A percentile compares a stretch with the other conserved stretches of the same genome.
These are phyloP conservation scores for Aegle marmelos DNA, from an alignment of 345 rosid genomes.

Conservation along the genomic window DNA sequence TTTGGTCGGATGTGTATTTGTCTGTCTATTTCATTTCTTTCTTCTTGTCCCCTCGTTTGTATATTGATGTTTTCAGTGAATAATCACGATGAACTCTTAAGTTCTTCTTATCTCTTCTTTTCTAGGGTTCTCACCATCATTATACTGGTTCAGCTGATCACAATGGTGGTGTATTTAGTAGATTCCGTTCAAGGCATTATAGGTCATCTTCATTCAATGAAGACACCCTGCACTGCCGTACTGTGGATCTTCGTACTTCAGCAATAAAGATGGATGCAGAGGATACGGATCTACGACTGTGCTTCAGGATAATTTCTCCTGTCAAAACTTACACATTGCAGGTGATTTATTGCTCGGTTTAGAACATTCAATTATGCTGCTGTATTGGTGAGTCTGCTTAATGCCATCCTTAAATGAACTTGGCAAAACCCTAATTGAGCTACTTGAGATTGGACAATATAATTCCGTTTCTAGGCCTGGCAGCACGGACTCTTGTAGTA, in stretches of 20 bases:
- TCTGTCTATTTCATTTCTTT: neutral
- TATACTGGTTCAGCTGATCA: constrained; percentile 57
- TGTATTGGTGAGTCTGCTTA: neutral
- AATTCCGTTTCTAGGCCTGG: neutral
- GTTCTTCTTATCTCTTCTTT: constrained; percentile 12
- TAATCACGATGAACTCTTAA: constrained; percentile 1
- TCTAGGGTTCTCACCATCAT: constrained; percentile 60
- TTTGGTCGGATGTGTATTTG: neutral
- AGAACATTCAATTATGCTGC: neutral
- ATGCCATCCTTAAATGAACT: neutral
- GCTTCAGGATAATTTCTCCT: constrained; percentile 87
- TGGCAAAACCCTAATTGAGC: neutral
- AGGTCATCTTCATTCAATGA: constrained; percentile 56
- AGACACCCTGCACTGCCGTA: constrained; percentile 46
- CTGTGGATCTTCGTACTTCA: constrained; percentile 68
- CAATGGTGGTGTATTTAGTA: constrained; percentile 63
- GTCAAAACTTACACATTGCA: constrained; percentile 69
- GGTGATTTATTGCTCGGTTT: constrained; percentile 36
- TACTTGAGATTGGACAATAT: neutral
- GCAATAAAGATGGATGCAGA: constrained; percentile 76
- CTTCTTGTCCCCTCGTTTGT: neutral
- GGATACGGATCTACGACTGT: constrained; percentile 72
- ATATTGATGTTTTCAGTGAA: neutral
- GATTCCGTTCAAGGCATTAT: constrained; percentile 65
- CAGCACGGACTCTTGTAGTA: neutral